Percentiles rank a stretch among this genome's conserved stretches.
These are phyloP conservation scores for Yueomyces sinensis DNA, from an alignment of 805 yeast species.

Conservation along the genomic window DNA sequence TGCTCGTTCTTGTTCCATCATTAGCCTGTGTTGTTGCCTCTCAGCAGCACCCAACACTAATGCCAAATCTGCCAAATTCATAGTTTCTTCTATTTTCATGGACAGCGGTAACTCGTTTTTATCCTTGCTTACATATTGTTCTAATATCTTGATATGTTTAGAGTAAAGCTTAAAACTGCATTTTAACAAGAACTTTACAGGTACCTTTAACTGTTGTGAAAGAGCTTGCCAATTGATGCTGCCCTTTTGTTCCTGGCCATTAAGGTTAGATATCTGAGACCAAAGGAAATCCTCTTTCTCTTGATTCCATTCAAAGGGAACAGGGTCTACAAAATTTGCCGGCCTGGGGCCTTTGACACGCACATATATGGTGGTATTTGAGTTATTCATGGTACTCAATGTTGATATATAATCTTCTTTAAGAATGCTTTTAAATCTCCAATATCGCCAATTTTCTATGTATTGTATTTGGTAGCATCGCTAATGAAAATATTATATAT, in stretches of 20 bases:
- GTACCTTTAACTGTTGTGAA: slow-evolving; percentile 26
- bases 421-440: too few relatives aligned
- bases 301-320: slow-evolving; percentile 21
- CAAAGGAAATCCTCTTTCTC: slow-evolving; percentile 23
- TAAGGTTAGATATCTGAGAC: slow-evolving; percentile 15
- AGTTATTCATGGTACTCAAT: slow-evolving; percentile 12
- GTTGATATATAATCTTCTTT: not conserved
- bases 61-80: too few relatives aligned
- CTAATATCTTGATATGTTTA: slow-evolving; percentile 10
- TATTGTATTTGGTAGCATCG: too few relatives aligned
- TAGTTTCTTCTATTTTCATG: too few relatives aligned
- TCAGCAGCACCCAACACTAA: too few relatives aligned
- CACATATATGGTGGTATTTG: slow-evolving; percentile 29
- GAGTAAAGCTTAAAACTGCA: slow-evolving; percentile 20
- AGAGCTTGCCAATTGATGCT: slow-evolving; percentile 21
- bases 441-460: too few relatives aligned
- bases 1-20: too few relatives aligned
- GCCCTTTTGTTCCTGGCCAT: slow-evolving; percentile 9
- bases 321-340: slow-evolving; percentile 29
- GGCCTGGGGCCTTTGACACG: slow-evolving; percentile 31
- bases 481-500: too few relatives aligned
- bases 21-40: too few relatives aligned
- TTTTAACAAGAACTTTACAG: slow-evolving; percentile 16
- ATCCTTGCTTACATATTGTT: not conserved
- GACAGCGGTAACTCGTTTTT: too few relatives aligned